Evolutionary conservation across 1,284 basidiomycete species (phyloP), one percentile per base, ranked within the genome.

Genomic region (Porogramme epimiltina): DNA sequence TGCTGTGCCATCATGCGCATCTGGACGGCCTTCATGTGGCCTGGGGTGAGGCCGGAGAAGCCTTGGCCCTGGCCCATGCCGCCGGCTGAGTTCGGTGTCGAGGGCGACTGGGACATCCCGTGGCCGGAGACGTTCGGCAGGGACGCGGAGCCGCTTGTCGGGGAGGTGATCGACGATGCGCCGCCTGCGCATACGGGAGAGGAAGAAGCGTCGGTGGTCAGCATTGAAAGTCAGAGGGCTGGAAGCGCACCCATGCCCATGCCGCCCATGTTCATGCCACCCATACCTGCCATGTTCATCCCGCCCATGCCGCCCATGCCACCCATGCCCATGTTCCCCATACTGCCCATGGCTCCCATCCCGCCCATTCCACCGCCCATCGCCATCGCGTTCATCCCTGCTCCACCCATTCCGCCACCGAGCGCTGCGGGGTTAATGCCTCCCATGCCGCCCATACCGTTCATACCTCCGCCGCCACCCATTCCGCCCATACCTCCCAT

Each of bases 201-300:
- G 18, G 42, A 49, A 20, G 22, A 37, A 22, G 3, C 15, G 40
- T 55, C 9, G 54, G 48, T 23, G 38, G 25, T 41, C 26, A 23
- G 42, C 19, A 33, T 18, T 18, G 34, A 31, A 40, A n/a, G 38
- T 13, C 16, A 6, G 25, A 6, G 24, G 3, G 24, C 8, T 2
- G 33, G 25, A 9, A 25, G 54, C 60, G 54, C 47, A 62, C 62
- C 57, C 57, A 62, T 60, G 26, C 55, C 54, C 45, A 49, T 49
- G 42, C 52, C 47, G 22, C 40, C 25, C 54, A 56, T 54, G 39
- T 45, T 43, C 46, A 54, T 54, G 38, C 48, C 47, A 15, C 54
- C 49, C 51, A 58, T 61, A 8, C 52, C 51, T 18, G 42, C 43
- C 51, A 63, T 60, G 37, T 52, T 49, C 54, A 55, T 54, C 13